phyloP scores from a whole-genome alignment of 106 monocot genomes.

The Platanthera guangdongensis region DNA sequence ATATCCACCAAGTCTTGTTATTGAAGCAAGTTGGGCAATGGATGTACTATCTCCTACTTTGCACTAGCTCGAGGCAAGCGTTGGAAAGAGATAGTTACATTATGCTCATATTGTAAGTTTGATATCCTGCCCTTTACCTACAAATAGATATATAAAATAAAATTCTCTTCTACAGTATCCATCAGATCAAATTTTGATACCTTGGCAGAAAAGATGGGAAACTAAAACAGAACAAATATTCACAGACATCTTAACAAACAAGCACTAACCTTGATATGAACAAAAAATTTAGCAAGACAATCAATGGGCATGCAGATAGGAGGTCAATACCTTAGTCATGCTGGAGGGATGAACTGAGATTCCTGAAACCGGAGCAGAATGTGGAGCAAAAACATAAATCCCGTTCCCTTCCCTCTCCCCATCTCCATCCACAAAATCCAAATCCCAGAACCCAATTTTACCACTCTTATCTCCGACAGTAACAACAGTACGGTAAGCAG shows the following conservation, averaged over 20 bases:
- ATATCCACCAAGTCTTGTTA: too few relatives aligned
- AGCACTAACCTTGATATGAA: background rate
- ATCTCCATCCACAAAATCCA: constrained; percentile 16
- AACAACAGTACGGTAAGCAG: constrained; percentile 29
- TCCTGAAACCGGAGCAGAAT: constrained; percentile 39
- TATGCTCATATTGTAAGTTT: background rate
- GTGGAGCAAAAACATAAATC: constrained; percentile 35
- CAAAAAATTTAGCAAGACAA: background rate
- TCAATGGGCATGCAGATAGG: background rate
- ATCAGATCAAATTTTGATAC: background rate
- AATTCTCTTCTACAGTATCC: too few relatives aligned
- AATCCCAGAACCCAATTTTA: constrained; percentile 32
- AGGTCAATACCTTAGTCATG: constrained; percentile 25
- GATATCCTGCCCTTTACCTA: too few relatives aligned
- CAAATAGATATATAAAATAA: too few relatives aligned
- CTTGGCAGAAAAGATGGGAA: background rate
- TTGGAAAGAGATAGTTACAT: background rate
- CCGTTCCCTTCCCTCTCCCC: constrained; percentile 12
- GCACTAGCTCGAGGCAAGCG: too few relatives aligned
- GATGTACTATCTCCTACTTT: too few relatives aligned
- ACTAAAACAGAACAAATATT: background rate
- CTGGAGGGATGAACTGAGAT: constrained; percentile 38
- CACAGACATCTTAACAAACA: background rate
- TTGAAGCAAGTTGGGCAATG: too few relatives aligned
- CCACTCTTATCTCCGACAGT: constrained; percentile 48